Percentiles rank a stretch among this genome's conserved stretches.
Conservation (phyloP, 2,329 filamentous ascomycete genomes). For the Setomelanomma holmii region DNA sequence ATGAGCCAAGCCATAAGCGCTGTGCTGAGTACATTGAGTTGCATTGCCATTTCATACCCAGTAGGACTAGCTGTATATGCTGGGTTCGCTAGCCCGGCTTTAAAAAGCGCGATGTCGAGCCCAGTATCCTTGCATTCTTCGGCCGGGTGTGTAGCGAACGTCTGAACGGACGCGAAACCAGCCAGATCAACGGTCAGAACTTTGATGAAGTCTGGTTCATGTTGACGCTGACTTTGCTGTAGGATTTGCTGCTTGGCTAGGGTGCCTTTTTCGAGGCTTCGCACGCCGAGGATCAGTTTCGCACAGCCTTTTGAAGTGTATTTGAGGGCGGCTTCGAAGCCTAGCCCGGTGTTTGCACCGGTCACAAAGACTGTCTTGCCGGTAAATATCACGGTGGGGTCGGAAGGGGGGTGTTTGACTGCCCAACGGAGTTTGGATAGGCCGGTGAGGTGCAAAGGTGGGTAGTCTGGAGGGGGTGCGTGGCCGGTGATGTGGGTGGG, state of each 20-base stretch:
- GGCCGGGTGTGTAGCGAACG: constrained; percentile 27
- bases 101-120: constrained; percentile 40
- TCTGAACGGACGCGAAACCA: constrained; percentile 43
- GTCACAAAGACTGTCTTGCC: constrained; percentile 52
- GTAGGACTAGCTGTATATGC: background rate
- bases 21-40: constrained; percentile 46
- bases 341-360: constrained; percentile 52
- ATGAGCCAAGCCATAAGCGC: constrained; percentile 36
- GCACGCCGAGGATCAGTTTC: constrained; percentile 51
- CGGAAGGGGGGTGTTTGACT: constrained; percentile 20
- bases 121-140: constrained; percentile 13
- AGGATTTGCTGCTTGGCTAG: constrained; percentile 45
- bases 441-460: background rate
- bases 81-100: constrained; percentile 36
- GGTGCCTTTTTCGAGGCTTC: constrained; percentile 47
- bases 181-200: constrained; percentile 53
- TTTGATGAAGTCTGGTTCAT: constrained; percentile 38
- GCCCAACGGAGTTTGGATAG: background rate
- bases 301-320: constrained; percentile 44
- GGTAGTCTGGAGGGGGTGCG: background rate
- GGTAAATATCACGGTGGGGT: constrained; percentile 30
- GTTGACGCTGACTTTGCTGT: constrained; percentile 29
- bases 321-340: constrained; percentile 39
- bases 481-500: background rate
- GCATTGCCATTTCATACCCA: constrained; percentile 41